Conservation (phyloP, 441 rosid genomes). For the Brassica balearica region DNA sequence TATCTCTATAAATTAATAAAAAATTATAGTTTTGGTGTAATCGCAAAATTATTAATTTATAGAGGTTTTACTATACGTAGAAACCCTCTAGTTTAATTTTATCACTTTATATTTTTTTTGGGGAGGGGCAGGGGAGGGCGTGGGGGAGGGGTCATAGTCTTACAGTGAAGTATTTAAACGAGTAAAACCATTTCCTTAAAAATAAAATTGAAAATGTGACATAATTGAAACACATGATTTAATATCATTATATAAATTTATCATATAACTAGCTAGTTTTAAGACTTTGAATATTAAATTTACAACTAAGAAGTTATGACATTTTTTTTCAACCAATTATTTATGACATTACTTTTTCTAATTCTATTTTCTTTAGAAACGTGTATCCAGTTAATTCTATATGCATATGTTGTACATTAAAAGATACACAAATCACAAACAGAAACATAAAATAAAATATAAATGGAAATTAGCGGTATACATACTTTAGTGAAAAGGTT, state of each 20-base stretch:
- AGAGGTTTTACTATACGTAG: neutral
- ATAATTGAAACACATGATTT: neutral
- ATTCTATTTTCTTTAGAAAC: neutral
- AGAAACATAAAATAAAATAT: neutral
- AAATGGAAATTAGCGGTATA: slow-evolving; percentile 15
- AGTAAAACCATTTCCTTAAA: neutral
- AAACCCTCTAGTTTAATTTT: neutral
- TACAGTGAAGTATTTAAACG: neutral
- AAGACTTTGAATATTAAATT: neutral
- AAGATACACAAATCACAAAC: neutral
- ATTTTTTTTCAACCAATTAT: too few species aligned
- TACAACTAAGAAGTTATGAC: neutral
- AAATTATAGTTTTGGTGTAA: too few species aligned
- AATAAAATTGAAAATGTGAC: slow-evolving; percentile 1
- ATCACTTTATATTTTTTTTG: neutral
- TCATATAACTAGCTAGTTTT: neutral
- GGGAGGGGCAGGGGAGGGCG: too few species aligned
- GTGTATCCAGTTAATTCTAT: too few species aligned
- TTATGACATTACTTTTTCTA: neutral
- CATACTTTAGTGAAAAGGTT: slow-evolving; percentile 1
- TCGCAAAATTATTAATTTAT: too few species aligned
- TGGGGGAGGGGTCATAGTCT: neutral
- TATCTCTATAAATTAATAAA: too few species aligned
- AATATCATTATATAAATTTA: neutral
- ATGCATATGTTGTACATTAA: too few species aligned